These are phyloP conservation scores for Hypomyces rosellus DNA, from an alignment of 2,329 filamentous ascomycete species.

Conservation along the genomic window DNA sequence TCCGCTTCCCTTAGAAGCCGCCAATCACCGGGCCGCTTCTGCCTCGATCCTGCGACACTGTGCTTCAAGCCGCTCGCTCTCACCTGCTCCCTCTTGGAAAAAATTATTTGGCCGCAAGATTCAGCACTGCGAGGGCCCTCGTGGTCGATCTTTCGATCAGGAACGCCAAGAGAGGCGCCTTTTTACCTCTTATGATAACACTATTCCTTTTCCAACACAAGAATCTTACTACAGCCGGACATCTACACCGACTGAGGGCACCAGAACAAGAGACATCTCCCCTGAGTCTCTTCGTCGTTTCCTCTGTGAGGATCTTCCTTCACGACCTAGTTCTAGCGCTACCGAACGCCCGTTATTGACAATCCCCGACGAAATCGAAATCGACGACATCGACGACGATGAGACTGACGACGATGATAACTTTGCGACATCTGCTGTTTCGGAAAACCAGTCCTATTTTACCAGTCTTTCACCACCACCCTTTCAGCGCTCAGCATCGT, in stretches of 20 bases:
- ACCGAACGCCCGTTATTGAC: slow-evolving; percentile 26
- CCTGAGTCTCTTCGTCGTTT: slow-evolving; percentile 50
- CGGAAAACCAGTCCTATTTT: slow-evolving; percentile 37
- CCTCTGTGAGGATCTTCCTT: slow-evolving; percentile 40
- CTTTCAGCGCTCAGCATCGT: slow-evolving; percentile 31
- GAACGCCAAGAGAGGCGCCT: slow-evolving; percentile 16
- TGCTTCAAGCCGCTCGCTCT: slow-evolving; percentile 43
- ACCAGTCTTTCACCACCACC: slow-evolving; percentile 50
- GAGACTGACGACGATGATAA: slow-evolving; percentile 56
- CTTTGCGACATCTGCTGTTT: slow-evolving; percentile 48
- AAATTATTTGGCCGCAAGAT: slow-evolving; percentile 44
- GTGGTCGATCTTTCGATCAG: background rate
- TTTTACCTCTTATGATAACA: slow-evolving; percentile 22
- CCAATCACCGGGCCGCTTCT: slow-evolving; percentile 16
- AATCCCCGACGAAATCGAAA: slow-evolving; percentile 31
- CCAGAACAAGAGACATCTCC: slow-evolving; percentile 45
- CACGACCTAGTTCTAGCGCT: slow-evolving; percentile 18
- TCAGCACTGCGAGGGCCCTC: slow-evolving; percentile 22
- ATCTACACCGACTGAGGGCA: slow-evolving; percentile 29
- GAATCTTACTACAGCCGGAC: slow-evolving; percentile 2
- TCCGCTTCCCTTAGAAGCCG: background rate
- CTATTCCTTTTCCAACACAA: slow-evolving; percentile 23
- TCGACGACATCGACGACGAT: slow-evolving; percentile 34
- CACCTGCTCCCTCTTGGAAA: slow-evolving; percentile 45
- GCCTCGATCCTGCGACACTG: slow-evolving; percentile 24